Evolutionary conservation across 2,329 filamentous ascomycete species (phyloP).

Genomic region (Ceratocystis eucalypticola): DNA sequence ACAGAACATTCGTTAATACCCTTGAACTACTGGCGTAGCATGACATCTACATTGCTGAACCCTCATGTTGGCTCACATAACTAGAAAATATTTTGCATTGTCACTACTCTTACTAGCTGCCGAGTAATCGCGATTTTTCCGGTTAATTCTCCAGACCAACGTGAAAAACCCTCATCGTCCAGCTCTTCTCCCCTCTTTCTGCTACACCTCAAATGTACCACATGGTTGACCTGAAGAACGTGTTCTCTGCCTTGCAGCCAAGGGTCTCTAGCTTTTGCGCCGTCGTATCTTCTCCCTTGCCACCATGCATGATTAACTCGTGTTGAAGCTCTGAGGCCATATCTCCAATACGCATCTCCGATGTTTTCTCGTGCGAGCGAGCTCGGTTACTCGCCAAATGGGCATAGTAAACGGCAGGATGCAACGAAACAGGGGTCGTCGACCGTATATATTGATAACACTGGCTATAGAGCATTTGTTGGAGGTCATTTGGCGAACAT

Average conservation of each 20-base stretch:
- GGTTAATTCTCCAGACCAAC: not conserved
- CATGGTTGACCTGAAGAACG: slow-evolving; percentile 26
- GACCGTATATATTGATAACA: slow-evolving; percentile 88
- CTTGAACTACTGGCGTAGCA: not conserved
- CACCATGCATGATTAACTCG: not conserved
- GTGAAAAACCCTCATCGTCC: slow-evolving; percentile 3
- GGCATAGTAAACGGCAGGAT: slow-evolving; percentile 89
- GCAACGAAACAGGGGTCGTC: slow-evolving; percentile 80
- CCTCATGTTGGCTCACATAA: not conserved
- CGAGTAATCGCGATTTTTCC: not conserved
- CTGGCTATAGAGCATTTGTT: slow-evolving; percentile 86
- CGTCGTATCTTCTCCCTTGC: not conserved
- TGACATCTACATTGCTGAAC: not conserved
- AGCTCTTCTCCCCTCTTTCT: not conserved
- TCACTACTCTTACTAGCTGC: not conserved
- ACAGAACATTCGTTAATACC: not conserved
- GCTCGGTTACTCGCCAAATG: slow-evolving; percentile 77
- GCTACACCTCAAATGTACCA: slow-evolving; percentile 30
- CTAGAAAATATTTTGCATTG: not conserved
- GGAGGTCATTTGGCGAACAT: slow-evolving; percentile 53
- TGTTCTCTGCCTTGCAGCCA: slow-evolving; percentile 17
- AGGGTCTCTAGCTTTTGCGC: not conserved
- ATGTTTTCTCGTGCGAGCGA: slow-evolving; percentile 52
- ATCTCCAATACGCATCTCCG: slow-evolving; percentile 19
- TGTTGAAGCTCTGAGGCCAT: slow-evolving; percentile 2